Base-by-base conservation (phyloP, 371 early-diverging fungal species). In the Lichtheimia ornata region DNA sequence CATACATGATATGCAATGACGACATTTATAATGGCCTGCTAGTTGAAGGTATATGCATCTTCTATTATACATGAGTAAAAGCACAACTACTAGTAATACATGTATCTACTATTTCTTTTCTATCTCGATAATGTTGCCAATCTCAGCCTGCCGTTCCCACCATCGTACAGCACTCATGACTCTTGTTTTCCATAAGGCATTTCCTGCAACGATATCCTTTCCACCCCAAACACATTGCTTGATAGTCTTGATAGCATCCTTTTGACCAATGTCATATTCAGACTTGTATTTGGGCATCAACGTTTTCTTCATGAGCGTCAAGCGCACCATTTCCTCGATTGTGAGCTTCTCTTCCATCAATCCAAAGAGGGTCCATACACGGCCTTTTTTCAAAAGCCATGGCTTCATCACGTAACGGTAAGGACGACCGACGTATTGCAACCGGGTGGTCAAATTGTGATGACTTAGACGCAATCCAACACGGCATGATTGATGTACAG, bases 321-420 rank as follows among this genome's bases (percentile, higher is more conserved):
- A 27, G 1, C 24, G n/a, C 15, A 60, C 55, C n/a, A 70, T 64
- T 9, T 59, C 59, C 7, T 55, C 45, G 3, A 44, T 45, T 27
- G 61, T 27, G 12, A 61, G 20, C 6, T 43, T 20, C 6, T 59
- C 18, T 18, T 67, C 58, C 3, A 69, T 22, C 63, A 66, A 50
- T 25, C 53, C 61, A 49, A 73, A 64, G n/a, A 70, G 49, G 1
- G 67, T 62, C 73, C 70, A 67, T 1, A 66, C 30, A 20, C 62
- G 56, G 1, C 73, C 73, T 18, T 73, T 73, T 40, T 64, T 64
- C 25, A 73, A 40, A 25, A 67, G 43, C 35, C 53, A 47, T 18
- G 68, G 70, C 30, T 56, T 40, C n/a, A 65, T 43, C 3, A 65
- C 61, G 30, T 53, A 70, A 5, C 74, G 68, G 42, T 74, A 74